Percentiles rank a stretch among this genome's conserved stretches.
These are phyloP conservation scores for Ceratobasidium sp. DNA, from an alignment of 1,284 basidiomycete genomes.

Conservation along the genomic window DNA sequence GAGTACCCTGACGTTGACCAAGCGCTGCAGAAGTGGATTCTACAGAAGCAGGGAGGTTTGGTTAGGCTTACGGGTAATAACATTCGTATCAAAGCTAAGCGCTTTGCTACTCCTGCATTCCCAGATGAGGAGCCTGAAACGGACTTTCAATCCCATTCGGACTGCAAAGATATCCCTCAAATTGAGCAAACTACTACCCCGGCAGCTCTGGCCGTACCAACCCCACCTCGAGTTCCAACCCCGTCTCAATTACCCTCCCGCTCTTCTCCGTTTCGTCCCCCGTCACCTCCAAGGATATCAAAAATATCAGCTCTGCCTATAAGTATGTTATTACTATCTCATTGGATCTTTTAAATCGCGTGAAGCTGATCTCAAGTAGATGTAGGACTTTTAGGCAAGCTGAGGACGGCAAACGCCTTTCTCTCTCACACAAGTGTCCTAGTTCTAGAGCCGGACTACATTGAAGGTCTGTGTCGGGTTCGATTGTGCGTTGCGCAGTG, in stretches of 20 bases:
- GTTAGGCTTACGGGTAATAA: background rate
- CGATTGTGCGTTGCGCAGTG: background rate
- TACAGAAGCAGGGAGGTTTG: background rate
- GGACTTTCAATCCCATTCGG: too few species aligned
- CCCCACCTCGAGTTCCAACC: too few species aligned
- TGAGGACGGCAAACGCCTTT: background rate
- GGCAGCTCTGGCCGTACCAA: too few species aligned
- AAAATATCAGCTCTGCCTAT: background rate
- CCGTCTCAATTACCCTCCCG: too few species aligned
- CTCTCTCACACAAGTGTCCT: background rate
- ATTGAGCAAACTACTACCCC: too few species aligned
- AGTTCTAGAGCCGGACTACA: background rate
- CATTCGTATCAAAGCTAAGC: background rate
- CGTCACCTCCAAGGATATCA: background rate
- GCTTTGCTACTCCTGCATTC: too few species aligned
- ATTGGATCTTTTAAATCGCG: background rate
- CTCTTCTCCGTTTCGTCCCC: background rate
- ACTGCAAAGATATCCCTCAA: too few species aligned
- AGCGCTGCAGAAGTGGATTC: conserved; percentile 20
- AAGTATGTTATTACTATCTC: background rate
- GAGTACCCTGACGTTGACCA: conserved; percentile 26
- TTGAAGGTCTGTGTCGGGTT: background rate
- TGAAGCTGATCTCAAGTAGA: background rate
- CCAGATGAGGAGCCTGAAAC: too few species aligned
- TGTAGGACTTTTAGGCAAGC: background rate